Evolutionary conservation across 2,329 filamentous ascomycete species (phyloP).

Genomic region (Colletotrichum ledebouriae): DNA sequence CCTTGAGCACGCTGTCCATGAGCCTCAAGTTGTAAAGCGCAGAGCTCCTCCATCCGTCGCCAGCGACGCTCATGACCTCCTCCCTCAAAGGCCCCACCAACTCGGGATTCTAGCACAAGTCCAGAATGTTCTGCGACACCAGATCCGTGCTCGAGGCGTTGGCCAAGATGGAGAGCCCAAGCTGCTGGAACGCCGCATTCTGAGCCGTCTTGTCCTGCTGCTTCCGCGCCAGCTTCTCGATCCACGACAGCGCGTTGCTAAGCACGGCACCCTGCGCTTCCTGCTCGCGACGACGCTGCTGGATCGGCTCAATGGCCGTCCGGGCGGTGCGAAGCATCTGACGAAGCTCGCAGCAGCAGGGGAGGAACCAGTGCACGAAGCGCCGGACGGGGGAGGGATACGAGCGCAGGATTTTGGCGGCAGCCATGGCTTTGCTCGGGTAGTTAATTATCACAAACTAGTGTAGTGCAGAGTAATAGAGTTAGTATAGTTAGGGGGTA

Average conservation of each 20-base stretch:
- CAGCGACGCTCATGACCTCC: conserved; percentile 55
- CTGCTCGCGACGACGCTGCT: conserved; percentile 46
- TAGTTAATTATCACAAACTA: no score
- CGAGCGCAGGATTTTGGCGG: conserved; percentile 54
- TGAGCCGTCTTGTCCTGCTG: conserved; percentile 67
- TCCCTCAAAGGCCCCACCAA: conserved; percentile 56
- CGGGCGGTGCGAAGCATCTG: conserved; percentile 53
- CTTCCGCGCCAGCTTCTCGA: conserved; percentile 49
- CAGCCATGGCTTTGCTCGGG: conserved; percentile 55
- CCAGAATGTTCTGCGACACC: conserved; percentile 54
- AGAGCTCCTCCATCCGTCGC: conserved; percentile 53
- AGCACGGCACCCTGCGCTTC: conserved; percentile 47
- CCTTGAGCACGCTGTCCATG: conserved; percentile 58
- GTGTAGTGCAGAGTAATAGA: no score
- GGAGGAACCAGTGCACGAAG: conserved; percentile 60
- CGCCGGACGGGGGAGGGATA: conserved; percentile 56
- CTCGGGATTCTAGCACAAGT: conserved; percentile 56
- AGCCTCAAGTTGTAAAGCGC: conserved; percentile 55
- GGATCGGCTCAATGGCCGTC: conserved; percentile 52
- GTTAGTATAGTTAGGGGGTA: no score
- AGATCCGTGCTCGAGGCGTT: conserved; percentile 59
- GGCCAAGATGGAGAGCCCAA: conserved; percentile 78
- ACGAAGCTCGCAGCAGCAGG: conserved; percentile 54
- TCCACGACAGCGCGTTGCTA: conserved; percentile 59
- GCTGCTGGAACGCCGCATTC: conserved; percentile 76